phyloP scores from a whole-genome alignment of 2,329 filamentous ascomycete genomes.

The Diaporthe helianthi region DNA sequence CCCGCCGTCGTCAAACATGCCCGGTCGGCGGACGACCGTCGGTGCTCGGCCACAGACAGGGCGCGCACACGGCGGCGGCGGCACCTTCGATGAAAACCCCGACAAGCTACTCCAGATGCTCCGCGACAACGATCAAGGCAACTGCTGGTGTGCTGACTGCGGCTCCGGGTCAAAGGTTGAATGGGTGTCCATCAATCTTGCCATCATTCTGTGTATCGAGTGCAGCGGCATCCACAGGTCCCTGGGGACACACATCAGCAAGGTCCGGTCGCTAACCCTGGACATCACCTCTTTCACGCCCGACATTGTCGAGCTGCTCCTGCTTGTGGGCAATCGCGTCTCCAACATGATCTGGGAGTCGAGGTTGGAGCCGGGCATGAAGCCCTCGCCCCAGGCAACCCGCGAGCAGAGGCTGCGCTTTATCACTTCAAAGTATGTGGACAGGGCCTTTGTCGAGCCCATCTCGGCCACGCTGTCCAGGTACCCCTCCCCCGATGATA shows the following conservation, averaged over 20 bases:
- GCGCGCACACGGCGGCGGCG: slow-evolving; percentile 58
- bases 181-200: slow-evolving; percentile 98
- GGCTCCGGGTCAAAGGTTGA: slow-evolving; percentile 91
- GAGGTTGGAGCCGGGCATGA: slow-evolving; percentile 74
- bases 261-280: slow-evolving; percentile 91
- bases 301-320: slow-evolving; percentile 92
- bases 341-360: slow-evolving; percentile 98
- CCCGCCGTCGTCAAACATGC: slow-evolving; percentile 61
- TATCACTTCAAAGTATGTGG: slow-evolving; percentile 94
- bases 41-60: slow-evolving; percentile 82
- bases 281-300: slow-evolving; percentile 96
- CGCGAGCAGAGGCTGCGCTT: slow-evolving; percentile 92
- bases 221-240: slow-evolving; percentile 98
- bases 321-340: slow-evolving; percentile 90
- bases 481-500: slow-evolving; percentile 83
- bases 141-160: slow-evolving; percentile 93
- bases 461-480: slow-evolving; percentile 78
- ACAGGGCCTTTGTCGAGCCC: slow-evolving; percentile 80
- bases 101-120: slow-evolving; percentile 87
- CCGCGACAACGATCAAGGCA: slow-evolving; percentile 89
- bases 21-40: slow-evolving; percentile 87
- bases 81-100: slow-evolving; percentile 77
- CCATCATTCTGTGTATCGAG: slow-evolving; percentile 95
- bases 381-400: slow-evolving; percentile 78
- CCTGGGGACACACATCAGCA: slow-evolving; percentile 95